phyloP scores from a whole-genome alignment of 805 yeast genomes.

The Wickerhamomyces sydowiorum region DNA sequence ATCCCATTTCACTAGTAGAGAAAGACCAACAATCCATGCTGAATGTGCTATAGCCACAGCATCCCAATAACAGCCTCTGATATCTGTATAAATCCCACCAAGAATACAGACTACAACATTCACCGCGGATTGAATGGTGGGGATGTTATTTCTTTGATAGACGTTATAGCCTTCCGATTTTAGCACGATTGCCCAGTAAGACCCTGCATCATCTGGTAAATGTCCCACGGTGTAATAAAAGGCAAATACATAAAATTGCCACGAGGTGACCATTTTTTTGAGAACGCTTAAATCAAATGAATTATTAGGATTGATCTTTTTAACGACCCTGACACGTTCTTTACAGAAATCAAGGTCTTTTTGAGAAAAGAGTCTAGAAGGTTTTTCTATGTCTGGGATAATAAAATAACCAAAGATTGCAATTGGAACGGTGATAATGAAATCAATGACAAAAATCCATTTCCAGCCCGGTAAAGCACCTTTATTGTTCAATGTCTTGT shows the following conservation, averaged over 20 bases:
- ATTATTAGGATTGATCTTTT: background rate
- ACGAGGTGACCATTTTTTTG: background rate
- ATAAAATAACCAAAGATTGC: slow-evolving; percentile 40
- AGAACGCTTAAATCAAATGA: background rate
- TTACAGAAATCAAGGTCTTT: slow-evolving; percentile 1
- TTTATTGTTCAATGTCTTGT: slow-evolving; percentile 28
- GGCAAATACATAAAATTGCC: slow-evolving; percentile 3
- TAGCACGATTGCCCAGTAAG: slow-evolving; percentile 1
- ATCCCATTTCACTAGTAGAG: slow-evolving; percentile 2
- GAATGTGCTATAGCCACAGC: background rate
- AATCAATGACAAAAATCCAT: slow-evolving; percentile 37
- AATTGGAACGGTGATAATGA: slow-evolving; percentile 40
- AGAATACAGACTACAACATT: background rate
- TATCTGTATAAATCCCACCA: background rate
- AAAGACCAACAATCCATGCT: background rate
- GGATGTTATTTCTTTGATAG: slow-evolving; percentile 1
- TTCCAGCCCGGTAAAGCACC: slow-evolving; percentile 23
- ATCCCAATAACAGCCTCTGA: background rate
- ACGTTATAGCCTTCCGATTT: slow-evolving; percentile 1
- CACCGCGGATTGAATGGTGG: background rate
- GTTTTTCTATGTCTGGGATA: slow-evolving; percentile 31
- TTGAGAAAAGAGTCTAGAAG: background rate
- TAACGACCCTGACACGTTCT: background rate
- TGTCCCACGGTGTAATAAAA: background rate
- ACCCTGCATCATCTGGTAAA: background rate